Conservation (phyloP, 140 eudicot species). For the Flaveria floridana region DNA sequence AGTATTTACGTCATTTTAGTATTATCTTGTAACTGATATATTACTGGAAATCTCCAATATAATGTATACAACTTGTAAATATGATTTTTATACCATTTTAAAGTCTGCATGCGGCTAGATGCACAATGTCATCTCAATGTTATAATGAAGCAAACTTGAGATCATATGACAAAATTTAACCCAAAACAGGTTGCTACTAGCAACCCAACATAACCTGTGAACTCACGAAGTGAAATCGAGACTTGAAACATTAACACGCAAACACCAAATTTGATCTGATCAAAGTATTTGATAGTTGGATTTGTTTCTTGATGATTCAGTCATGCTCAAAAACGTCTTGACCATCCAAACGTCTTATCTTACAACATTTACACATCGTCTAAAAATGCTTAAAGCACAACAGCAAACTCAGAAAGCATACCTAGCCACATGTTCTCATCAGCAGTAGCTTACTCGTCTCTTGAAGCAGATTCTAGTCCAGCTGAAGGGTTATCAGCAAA, state of each 20-base stretch:
- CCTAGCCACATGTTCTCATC: constrained; percentile 3
- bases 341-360: constrained; percentile 10
- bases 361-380: constrained; percentile 13
- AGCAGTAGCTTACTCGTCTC: constrained; percentile 52
- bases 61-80: too few relatives aligned
- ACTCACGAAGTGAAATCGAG: neutral
- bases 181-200: neutral
- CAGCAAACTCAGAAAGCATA: constrained; percentile 5
- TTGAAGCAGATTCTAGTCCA: constrained; percentile 70
- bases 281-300: neutral
- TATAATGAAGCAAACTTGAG: neutral
- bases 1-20: too few relatives aligned
- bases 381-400: constrained; percentile 1
- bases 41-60: too few relatives aligned
- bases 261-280: neutral
- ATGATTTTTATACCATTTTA: too few relatives aligned
- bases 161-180: neutral
- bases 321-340: neutral
- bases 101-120: too few relatives aligned
- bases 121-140: neutral
- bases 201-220: neutral
- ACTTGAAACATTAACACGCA: neutral
- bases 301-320: neutral
- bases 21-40: too few relatives aligned
- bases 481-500: constrained; percentile 94